Base-by-base conservation (phyloP, 805 yeast species). In the Lipomyces mesembrius region DNA sequence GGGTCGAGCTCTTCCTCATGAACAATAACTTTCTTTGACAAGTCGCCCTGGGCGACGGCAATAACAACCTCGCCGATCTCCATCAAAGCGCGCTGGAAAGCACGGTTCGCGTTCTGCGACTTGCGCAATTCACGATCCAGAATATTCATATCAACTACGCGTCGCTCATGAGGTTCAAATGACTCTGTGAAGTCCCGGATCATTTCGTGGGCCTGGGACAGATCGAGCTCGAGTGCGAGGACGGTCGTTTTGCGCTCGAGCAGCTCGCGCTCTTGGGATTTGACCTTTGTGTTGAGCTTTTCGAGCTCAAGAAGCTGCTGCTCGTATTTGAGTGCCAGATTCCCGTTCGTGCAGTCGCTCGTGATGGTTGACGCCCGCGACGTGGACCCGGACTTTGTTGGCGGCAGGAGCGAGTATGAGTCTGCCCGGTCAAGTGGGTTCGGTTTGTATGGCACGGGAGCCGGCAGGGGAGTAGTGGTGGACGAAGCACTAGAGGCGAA, bases 31-130 rank as follows among this genome's bases (percentile, higher is more conserved):
- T 90, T 90, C 73, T 90, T 90, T 37, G 92, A 86, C 73, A 91
- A 81, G 75, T 91, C 96, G 60, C 97, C 97, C 84, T 87, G 88
- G 22, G 96, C 95, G 29, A 91, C 97, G 17, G 94, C 90, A 52
- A 90, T 88, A 25, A 91, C 93, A 25, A 91, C 96, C 49, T 91
- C 89, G 34, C 96, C 96, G 39, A 91, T 89, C 74, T 91, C 96
- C 64, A 86, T 83, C 43, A 90, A 79, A 3, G 93, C 92, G 11
- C 73, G 66, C 61, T 69, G 74, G 74, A 86, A 87, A 3, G 92
- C 93, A 64, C 85, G 83, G 77, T 90, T 89, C 58, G 92, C 91
- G 59, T 77, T 79, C 67, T 79, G 82, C 4, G 81, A 77, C 64
- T 79, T 77, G 32, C 77, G 74, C 52, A 81, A 77, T 71, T 81